Evolutionary conservation across 441 rosid species (phyloP), one percentile per base, ranked within the genome.

Genomic region (Syzygium syzygioides): DNA sequence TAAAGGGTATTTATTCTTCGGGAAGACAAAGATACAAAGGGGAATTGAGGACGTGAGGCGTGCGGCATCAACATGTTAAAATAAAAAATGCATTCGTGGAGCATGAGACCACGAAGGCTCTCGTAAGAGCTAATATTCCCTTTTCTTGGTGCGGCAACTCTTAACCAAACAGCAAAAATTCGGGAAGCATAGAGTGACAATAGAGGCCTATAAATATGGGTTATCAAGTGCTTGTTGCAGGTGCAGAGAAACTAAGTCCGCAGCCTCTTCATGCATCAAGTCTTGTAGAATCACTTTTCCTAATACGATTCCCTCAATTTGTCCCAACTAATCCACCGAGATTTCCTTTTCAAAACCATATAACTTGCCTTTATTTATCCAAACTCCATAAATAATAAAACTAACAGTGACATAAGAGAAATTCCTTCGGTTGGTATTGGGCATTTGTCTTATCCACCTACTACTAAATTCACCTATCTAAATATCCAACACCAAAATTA

Each of bases 21-120:
- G 48, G 9, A 45, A 45, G 9, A 45, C 9, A 45, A 6, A 6
- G 48, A 45, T 45, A 45, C 48, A 45, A 2, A 7, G 2, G 48
- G 2, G 9, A 45, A 45, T 45, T 45, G 48, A 45, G 48, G 2
- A 1, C 7, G 48, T 9, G 9, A 45, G 48, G 2, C 9, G 9
- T 41, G 45, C 2, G 9, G 1, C 0, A 8, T 0, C 48, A 45
- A 45, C 9, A 45, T 2, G 48, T 45, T 45, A 1, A 45, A 45
- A 45, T 45, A 45, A 45, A 1, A 45, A 45, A 45, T 45, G 48
- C 1, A 45, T 45, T 45, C 2, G 9, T 45, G 48, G 9, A 45
- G 48, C 48, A 0, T 45, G 48, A 45, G 48, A 7, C 9, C 48
- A 45, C 9, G 48, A 7, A 45, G 48, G 9, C 9, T 45, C 48